Conservation (phyloP, 2,329 filamentous ascomycete species). For the Elsinoe necatrix region DNA sequence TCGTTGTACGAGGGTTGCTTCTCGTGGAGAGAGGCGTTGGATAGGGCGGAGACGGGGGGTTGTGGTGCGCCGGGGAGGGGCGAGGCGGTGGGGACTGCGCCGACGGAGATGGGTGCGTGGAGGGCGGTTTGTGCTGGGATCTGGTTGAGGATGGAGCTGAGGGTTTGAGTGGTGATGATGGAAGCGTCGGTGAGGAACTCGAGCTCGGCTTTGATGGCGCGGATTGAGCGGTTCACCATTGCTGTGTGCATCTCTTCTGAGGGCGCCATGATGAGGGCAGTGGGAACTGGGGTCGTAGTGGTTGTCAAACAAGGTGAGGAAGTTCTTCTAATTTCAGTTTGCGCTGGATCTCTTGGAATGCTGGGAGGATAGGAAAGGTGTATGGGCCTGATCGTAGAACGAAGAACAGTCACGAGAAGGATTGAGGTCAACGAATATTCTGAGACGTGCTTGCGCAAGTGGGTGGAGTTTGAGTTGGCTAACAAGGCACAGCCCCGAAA, state of each 20-base stretch:
- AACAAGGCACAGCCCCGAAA: conserved; percentile 4
- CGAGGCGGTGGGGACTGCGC: conserved; percentile 28
- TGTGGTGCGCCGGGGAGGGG: conserved; percentile 20
- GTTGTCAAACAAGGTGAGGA: not conserved
- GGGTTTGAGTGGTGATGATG: conserved; percentile 65
- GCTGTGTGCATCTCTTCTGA: conserved; percentile 43
- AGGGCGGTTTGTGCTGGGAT: conserved; percentile 65
- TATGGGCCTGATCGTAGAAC: not conserved
- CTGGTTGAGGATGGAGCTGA: conserved; percentile 63
- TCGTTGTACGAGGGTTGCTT: conserved; percentile 25
- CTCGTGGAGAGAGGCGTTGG: conserved; percentile 26
- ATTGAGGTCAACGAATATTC: not conserved
- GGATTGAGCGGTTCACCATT: conserved; percentile 74
- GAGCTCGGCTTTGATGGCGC: conserved; percentile 83
- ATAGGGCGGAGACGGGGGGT: conserved; percentile 28
- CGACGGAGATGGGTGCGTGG: conserved; percentile 31
- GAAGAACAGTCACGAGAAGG: not conserved
- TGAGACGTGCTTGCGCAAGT: conserved; percentile 5
- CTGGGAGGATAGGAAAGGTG: not conserved
- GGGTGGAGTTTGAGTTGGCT: conserved; percentile 2
- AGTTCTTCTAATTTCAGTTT: not conserved
- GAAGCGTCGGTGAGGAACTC: conserved; percentile 79
- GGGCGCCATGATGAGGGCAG: conserved; percentile 24
- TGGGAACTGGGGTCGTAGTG: not conserved
- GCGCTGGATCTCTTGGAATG: not conserved